These are phyloP conservation scores for Lipomyces japonicus DNA, from an alignment of 805 yeast genomes.

Conservation along the genomic window DNA sequence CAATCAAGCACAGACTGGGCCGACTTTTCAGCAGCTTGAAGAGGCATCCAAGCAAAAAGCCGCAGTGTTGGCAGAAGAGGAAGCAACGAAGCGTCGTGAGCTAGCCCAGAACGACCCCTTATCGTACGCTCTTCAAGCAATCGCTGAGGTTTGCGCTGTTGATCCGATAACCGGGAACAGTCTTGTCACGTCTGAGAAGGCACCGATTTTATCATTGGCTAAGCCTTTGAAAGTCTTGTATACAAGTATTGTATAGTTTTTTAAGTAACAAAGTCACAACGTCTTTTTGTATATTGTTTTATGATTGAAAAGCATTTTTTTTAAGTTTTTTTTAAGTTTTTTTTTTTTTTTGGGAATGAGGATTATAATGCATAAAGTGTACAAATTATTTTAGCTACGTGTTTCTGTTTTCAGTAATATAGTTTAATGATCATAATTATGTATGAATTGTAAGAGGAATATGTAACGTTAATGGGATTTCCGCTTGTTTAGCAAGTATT, in stretches of 20 bases:
- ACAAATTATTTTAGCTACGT: no score
- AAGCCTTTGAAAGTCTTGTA: background rate
- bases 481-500: no score
- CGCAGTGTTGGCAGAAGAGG: conserved; percentile 10
- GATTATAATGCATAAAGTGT: no score
- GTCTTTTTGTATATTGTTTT: no score
- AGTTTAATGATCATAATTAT: no score
- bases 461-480: no score
- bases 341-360: no score
- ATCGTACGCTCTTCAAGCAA: conserved; percentile 20
- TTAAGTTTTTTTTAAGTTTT: no score
- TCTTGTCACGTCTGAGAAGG: background rate
- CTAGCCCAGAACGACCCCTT: conserved; percentile 25
- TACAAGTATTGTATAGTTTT: background rate
- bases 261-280: no score
- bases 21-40: conserved; percentile 8
- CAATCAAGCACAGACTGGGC: background rate
- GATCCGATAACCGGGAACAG: conserved; percentile 10
- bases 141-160: conserved; percentile 22
- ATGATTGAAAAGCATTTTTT: no score
- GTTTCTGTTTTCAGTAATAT: no score
- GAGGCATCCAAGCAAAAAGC: conserved; percentile 10
- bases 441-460: no score
- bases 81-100: conserved; percentile 13
- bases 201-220: background rate